These are phyloP conservation scores for Podospora sp. DNA, from an alignment of 495 filamentous ascomycete genomes.

Conservation along the genomic window DNA sequence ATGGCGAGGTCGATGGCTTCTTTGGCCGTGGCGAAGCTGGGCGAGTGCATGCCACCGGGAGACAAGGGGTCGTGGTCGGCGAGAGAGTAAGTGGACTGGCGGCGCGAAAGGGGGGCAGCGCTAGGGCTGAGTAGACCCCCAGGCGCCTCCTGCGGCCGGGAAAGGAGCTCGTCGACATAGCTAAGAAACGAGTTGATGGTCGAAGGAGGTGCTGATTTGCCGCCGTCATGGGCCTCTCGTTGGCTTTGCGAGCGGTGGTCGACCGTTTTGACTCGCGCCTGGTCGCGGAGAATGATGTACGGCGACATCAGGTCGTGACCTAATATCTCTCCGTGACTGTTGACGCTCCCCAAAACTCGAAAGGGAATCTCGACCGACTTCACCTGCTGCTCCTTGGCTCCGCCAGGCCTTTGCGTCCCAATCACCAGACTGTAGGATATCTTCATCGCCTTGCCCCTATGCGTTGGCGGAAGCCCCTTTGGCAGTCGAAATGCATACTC, in stretches of 20 bases:
- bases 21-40: conserved; percentile 57
- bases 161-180: conserved; percentile 81
- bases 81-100: conserved; percentile 48
- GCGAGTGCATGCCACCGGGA: conserved; percentile 31
- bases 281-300: conserved; percentile 85
- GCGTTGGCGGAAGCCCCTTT: conserved; percentile 81
- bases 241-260: conserved; percentile 32
- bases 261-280: conserved; percentile 65
- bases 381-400: conserved; percentile 75
- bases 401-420: conserved; percentile 85
- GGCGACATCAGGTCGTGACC: conserved; percentile 91
- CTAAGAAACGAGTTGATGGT: conserved; percentile 66
- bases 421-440: conserved; percentile 89
- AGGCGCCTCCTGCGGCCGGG: conserved; percentile 56
- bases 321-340: conserved; percentile 62
- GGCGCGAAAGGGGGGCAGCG: conserved; percentile 58
- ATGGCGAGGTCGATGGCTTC: conserved; percentile 92
- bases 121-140: conserved; percentile 71
- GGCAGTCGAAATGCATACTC: conserved; percentile 85
- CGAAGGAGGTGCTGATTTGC: conserved; percentile 30
- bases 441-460: conserved; percentile 92
- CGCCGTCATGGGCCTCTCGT: conserved; percentile 17
- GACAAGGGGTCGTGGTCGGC: conserved; percentile 37
- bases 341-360: conserved; percentile 88
- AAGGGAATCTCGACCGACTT: conserved; percentile 93